Percentiles rank a stretch among this genome's conserved stretches.
These are phyloP conservation scores for Sugiyamaella boreocaroliniensis DNA, from an alignment of 805 yeast species.

Conservation along the genomic window DNA sequence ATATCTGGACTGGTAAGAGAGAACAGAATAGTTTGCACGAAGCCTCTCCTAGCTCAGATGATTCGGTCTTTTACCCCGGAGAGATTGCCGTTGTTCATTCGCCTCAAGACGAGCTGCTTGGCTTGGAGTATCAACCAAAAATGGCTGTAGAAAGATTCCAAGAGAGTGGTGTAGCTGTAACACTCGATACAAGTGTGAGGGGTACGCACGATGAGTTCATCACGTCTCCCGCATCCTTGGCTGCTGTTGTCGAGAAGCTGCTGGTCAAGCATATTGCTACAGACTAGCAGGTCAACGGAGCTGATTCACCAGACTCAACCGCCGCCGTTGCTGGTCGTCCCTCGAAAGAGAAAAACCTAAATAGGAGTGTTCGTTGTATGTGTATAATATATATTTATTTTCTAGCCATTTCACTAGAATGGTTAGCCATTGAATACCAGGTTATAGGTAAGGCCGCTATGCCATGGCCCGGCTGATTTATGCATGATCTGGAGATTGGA, in stretches of 20 bases:
- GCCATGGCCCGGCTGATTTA: too few species aligned
- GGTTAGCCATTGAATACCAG: too few species aligned
- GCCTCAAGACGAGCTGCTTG: slow-evolving; percentile 56
- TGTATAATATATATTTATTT: too few species aligned
- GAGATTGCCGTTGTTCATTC: slow-evolving; percentile 50
- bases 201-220: background rate
- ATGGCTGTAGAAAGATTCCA: slow-evolving; percentile 6
- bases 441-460: too few species aligned
- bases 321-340: too few species aligned
- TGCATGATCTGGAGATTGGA: too few species aligned
- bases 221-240: background rate
- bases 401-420: too few species aligned
- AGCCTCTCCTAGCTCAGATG: background rate
- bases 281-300: too few species aligned
- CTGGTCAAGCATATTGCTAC: too few species aligned
- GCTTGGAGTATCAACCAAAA: slow-evolving; percentile 41
- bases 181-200: background rate
- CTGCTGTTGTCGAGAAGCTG: background rate
- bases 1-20: background rate
- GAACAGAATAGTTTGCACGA: background rate
- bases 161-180: background rate
- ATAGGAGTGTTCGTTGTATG: too few species aligned
- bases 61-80: slow-evolving; percentile 2
- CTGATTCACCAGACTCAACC: too few species aligned
- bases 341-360: too few species aligned